Evolutionary conservation across 371 early-diverging fungal species (phyloP), one percentile per base, ranked within the genome.

Genomic region (Polyrhizophydium stewartii): DNA sequence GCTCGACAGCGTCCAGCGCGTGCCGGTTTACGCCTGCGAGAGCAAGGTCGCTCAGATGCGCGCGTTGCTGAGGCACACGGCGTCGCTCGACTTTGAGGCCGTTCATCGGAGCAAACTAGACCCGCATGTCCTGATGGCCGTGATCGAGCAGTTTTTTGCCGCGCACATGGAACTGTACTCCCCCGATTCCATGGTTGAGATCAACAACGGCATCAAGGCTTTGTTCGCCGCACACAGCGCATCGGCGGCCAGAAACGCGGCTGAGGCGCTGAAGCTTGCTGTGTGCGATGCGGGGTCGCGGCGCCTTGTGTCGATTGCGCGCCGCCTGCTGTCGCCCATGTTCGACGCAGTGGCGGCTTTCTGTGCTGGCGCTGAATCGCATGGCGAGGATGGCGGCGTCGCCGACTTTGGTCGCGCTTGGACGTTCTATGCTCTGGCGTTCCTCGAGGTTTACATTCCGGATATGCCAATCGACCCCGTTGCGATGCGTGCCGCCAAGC

Each of bases 401-500:
- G 7, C 13, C 7, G 3, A 10, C 24, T 19, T 45, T 19, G 45
- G n/a, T 19, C 45, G 10, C 22, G 55, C 56, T n/a, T 70, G 70
- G 70, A 41, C 61, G 9, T 47, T 28, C 33, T 58, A 53, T 31
- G 27, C 67, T 1, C 32, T 88, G 13, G 73, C 82, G 0, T 90
- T 88, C 66, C 69, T 89, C 50, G 74, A 77, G 10, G 75, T 83
- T 0, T 90, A 89, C 57, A 78, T 90, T 38, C 90, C 92, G 1
- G 85, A 85, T 40, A 84, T 88, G 43, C 89, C 92, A 0, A 72
- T 86, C 49, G 92, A 92, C 67, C 91, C 92, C 16, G 87, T 89
- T 0, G 80, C 86, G 16, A 85, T 86, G 59, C 83, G 87, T 16
- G 79, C 83, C 37, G 70, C 87, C 33, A 87, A 82, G 64, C 77